Conservation (phyloP, 768 basidiomycete species). For the Hydnum rufescens region DNA sequence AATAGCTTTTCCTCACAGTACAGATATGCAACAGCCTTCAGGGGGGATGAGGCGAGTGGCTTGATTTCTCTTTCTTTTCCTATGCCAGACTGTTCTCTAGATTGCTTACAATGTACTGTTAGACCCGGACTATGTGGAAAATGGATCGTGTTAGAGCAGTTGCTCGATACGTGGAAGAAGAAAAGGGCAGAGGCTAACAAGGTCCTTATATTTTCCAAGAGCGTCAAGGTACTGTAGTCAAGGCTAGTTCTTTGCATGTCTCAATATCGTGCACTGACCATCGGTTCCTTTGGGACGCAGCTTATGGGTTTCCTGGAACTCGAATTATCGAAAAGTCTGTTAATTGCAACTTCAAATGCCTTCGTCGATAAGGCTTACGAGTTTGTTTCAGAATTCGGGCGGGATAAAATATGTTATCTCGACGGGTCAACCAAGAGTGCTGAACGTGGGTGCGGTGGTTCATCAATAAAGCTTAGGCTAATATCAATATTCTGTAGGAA, state of each 20-base stretch:
- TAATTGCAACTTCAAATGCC: constrained; percentile 1
- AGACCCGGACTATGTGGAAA: background rate
- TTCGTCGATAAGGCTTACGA: constrained; percentile 27
- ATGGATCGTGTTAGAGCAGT: constrained; percentile 32
- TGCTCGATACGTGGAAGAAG: constrained; percentile 48
- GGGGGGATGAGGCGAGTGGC: constrained; percentile 70
- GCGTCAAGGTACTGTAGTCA: constrained; percentile 70
- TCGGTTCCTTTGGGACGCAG: background rate
- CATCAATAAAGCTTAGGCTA: background rate
- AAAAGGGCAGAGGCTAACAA: constrained; percentile 36
- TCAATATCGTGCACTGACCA: constrained; percentile 15
- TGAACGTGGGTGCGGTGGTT: constrained; percentile 33
- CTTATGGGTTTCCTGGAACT: background rate
- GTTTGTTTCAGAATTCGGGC: constrained; percentile 17
- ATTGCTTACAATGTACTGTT: background rate
- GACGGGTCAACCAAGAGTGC: constrained; percentile 55
- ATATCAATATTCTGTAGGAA: constrained; percentile 27
- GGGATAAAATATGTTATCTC: constrained; percentile 28
- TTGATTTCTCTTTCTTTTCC: background rate
- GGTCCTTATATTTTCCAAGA: constrained; percentile 85
- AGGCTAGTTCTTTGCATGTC: background rate
- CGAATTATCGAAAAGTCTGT: background rate
- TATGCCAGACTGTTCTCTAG: background rate
- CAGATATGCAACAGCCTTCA: constrained; percentile 40
- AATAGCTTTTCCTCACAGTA: constrained; percentile 44